Evolutionary conservation across 345 rosid genomes (phyloP).

Genomic region (Hibiscus mutabilis): DNA sequence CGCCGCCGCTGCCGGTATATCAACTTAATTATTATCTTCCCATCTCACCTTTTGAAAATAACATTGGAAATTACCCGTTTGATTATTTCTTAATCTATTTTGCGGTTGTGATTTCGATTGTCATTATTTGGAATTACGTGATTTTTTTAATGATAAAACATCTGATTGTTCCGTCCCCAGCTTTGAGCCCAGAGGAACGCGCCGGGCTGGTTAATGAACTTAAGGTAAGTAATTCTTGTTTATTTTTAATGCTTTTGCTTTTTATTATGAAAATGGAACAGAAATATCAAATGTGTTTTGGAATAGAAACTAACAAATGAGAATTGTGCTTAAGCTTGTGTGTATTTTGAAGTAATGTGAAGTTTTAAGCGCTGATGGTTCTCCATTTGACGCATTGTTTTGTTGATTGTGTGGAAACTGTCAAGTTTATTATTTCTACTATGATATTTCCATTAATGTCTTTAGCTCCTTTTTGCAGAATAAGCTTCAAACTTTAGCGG

Average conservation of each 20-base stretch:
- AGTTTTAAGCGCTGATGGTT: neutral
- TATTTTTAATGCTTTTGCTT: neutral
- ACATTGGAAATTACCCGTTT: neutral
- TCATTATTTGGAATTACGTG: neutral
- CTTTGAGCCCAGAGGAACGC: constrained; percentile 11
- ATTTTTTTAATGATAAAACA: neutral
- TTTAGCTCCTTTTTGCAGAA: constrained; percentile 33
- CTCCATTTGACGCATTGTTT: neutral
- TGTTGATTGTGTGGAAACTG: neutral
- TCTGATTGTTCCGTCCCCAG: constrained; percentile 2
- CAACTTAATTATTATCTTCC: neutral
- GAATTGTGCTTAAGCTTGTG: neutral
- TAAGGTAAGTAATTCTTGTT: constrained; percentile 5
- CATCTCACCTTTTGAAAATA: neutral
- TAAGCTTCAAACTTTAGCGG: constrained; percentile 79
- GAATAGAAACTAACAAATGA: constrained; percentile 1
- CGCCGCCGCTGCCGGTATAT: constrained; percentile 19
- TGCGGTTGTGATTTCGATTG: neutral
- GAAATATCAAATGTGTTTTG: neutral
- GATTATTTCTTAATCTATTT: neutral
- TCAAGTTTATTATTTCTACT: neutral
- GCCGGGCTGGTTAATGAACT: constrained; percentile 12
- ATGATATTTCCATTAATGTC: neutral
- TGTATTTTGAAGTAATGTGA: neutral
- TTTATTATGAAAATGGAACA: neutral